Conservation (phyloP, 495 filamentous ascomycete genomes). For the Pseudomonodictys pantanalensis region DNA sequence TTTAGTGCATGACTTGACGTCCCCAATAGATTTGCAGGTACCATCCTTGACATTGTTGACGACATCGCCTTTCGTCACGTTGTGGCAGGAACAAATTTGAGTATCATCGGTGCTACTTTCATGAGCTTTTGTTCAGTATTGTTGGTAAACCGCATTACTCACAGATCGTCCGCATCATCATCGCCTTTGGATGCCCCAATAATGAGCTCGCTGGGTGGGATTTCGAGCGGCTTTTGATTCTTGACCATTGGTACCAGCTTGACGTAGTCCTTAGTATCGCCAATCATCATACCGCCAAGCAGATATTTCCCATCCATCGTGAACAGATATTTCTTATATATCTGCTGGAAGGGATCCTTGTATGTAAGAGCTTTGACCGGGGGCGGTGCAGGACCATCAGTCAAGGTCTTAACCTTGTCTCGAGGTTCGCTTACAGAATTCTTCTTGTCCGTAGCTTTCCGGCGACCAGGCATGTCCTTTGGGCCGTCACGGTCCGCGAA, state of each 20-base stretch:
- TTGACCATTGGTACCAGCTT: slow-evolving; percentile 95
- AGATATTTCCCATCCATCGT: slow-evolving; percentile 90
- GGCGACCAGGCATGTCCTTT: slow-evolving; percentile 61
- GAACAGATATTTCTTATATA: slow-evolving; percentile 97
- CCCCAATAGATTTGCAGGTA: slow-evolving; percentile 77
- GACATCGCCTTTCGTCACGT: slow-evolving; percentile 87
- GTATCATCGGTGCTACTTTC: slow-evolving; percentile 69
- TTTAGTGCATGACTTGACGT: slow-evolving; percentile 92
- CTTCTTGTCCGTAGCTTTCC: slow-evolving; percentile 38
- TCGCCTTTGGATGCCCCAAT: slow-evolving; percentile 74
- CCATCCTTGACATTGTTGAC: slow-evolving; percentile 72
- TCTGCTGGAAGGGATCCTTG: slow-evolving; percentile 87
- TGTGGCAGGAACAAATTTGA: slow-evolving; percentile 95
- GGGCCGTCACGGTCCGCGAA: slow-evolving; percentile 91
- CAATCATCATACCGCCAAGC: slow-evolving; percentile 97
- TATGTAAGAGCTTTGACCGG: slow-evolving; percentile 85
- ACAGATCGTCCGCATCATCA: slow-evolving; percentile 69
- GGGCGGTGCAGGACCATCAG: slow-evolving; percentile 52
- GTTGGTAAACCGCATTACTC: slow-evolving; percentile 30
- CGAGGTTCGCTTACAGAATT: slow-evolving; percentile 42
- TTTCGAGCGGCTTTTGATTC: slow-evolving; percentile 74
- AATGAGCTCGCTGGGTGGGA: slow-evolving; percentile 87
- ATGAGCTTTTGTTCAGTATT: background rate
- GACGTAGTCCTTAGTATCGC: slow-evolving; percentile 90
- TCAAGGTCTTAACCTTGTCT: slow-evolving; percentile 48